These are phyloP conservation scores for Penicillium sp. DNA, from an alignment of 2,329 filamentous ascomycete species.

Conservation along the genomic window DNA sequence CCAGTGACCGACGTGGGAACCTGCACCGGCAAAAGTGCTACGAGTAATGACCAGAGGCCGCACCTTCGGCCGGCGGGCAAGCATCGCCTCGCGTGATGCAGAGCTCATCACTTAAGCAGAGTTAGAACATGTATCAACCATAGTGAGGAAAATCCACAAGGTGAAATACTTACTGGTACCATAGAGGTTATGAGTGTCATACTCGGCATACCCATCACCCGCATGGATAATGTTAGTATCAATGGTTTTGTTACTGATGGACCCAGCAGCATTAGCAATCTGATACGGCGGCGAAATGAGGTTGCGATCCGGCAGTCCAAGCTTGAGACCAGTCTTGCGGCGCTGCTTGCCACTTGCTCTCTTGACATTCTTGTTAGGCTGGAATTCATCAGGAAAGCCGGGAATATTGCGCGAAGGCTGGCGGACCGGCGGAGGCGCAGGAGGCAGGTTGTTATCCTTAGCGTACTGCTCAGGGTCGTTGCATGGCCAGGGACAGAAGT, in stretches of 20 bases:
- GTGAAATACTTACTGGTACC: constrained; percentile 51
- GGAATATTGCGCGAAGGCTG: constrained; percentile 61
- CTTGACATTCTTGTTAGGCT: constrained; percentile 45
- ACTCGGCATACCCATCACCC: constrained; percentile 61
- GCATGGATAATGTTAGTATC: constrained; percentile 62
- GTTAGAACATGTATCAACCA: constrained; percentile 1
- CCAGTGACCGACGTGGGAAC: constrained; percentile 56
- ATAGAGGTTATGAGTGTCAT: constrained; percentile 74
- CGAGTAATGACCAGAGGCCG: constrained; percentile 71
- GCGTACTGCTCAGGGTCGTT: constrained; percentile 51
- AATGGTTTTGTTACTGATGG: constrained; percentile 55
- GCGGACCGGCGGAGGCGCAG: constrained; percentile 59
- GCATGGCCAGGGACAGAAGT: constrained; percentile 56
- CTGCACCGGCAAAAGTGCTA: constrained; percentile 70
- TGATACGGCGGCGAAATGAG: constrained; percentile 61
- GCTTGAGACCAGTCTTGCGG: constrained; percentile 36
- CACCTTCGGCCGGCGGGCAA: constrained; percentile 56
- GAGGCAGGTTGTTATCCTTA: constrained; percentile 46
- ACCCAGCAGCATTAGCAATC: constrained; percentile 59
- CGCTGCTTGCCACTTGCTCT: not conserved
- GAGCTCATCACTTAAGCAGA: constrained; percentile 59
- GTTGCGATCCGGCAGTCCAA: constrained; percentile 60
- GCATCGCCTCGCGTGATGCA: constrained; percentile 62
- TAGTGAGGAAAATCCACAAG: not conserved
- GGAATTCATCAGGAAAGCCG: constrained; percentile 65